These are phyloP conservation scores for Malus hybrid DNA, from an alignment of 331 rosid genomes.

Conservation along the genomic window DNA sequence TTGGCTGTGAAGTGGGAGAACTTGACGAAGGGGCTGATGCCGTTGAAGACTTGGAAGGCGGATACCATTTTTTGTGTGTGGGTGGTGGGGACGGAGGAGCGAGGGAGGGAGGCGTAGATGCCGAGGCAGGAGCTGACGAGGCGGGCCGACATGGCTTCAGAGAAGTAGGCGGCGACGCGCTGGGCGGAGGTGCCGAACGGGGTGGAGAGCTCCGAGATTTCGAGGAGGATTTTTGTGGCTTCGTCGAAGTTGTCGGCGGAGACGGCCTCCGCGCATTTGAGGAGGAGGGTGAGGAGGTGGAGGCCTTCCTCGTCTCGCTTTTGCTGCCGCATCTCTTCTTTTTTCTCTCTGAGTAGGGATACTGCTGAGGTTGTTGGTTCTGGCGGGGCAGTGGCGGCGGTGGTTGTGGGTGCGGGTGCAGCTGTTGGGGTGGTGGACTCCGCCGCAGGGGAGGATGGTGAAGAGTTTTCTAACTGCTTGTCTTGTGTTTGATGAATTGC, in stretches of 20 bases:
- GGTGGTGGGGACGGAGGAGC: slow-evolving; percentile 17
- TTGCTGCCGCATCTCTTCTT: slow-evolving; percentile 68
- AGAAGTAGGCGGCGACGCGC: slow-evolving; percentile 93
- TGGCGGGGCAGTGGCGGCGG: neutral
- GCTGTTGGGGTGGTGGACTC: neutral
- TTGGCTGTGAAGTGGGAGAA: slow-evolving; percentile 97
- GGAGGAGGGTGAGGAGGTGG: slow-evolving; percentile 77
- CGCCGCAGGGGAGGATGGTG: neutral
- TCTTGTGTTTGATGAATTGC: slow-evolving; percentile 16
- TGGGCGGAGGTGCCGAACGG: slow-evolving; percentile 93
- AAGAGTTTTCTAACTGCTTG: slow-evolving; percentile 13
- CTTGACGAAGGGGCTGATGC: slow-evolving; percentile 90
- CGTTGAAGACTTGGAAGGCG: slow-evolving; percentile 94
- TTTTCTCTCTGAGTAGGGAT: slow-evolving; percentile 36
- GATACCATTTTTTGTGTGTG: slow-evolving; percentile 73
- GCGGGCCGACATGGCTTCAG: slow-evolving; percentile 94
- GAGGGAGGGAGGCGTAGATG: slow-evolving; percentile 65
- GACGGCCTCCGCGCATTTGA: slow-evolving; percentile 92
- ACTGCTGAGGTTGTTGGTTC: neutral
- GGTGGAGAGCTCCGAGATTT: slow-evolving; percentile 79
- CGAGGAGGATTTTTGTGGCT: slow-evolving; percentile 71
- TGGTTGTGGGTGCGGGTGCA: neutral
- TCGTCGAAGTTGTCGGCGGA: slow-evolving; percentile 81
- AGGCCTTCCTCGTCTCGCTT: slow-evolving; percentile 83
- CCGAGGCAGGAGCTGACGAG: slow-evolving; percentile 88